These are phyloP conservation scores for Cytauxzoon felis DNA, from an alignment of 169 alveolate genomes.

Conservation along the genomic window DNA sequence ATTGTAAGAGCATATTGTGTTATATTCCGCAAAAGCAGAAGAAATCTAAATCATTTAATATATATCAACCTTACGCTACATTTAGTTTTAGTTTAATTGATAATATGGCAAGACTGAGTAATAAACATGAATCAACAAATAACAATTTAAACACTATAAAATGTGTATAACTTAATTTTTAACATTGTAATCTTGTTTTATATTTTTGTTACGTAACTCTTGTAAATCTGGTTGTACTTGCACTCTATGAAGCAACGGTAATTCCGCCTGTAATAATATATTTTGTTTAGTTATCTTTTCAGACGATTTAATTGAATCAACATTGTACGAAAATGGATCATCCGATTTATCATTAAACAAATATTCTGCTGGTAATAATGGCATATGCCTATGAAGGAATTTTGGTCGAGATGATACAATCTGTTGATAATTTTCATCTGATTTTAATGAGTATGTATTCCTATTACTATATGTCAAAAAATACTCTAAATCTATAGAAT, in stretches of 20 bases:
- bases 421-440: conserved; percentile 58
- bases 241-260: conserved; percentile 56
- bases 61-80: conserved; percentile 54
- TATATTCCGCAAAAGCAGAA: background rate
- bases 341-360: background rate
- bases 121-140: too few relatives aligned
- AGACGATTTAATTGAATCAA: conserved; percentile 14
- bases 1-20: conserved; percentile 7
- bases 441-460: conserved; percentile 46
- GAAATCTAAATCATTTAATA: background rate
- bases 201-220: conserved; percentile 16
- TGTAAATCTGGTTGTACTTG: conserved; percentile 52
- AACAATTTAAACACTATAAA: too few relatives aligned
- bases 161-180: background rate
- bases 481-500: conserved; percentile 29
- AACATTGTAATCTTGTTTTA: background rate
- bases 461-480: conserved; percentile 25
- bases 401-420: conserved; percentile 42
- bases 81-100: conserved; percentile 14
- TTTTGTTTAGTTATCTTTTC: conserved; percentile 44
- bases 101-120: too few relatives aligned
- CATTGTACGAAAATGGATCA: conserved; percentile 4
- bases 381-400: conserved; percentile 62
- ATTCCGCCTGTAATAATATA: conserved; percentile 50
- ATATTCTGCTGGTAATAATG: conserved; percentile 56